A percentile compares a stretch with the other conserved stretches of the same genome.
These are phyloP conservation scores for Sporothrix sp. DNA, from an alignment of 2,329 filamentous ascomycete genomes.

Conservation along the genomic window DNA sequence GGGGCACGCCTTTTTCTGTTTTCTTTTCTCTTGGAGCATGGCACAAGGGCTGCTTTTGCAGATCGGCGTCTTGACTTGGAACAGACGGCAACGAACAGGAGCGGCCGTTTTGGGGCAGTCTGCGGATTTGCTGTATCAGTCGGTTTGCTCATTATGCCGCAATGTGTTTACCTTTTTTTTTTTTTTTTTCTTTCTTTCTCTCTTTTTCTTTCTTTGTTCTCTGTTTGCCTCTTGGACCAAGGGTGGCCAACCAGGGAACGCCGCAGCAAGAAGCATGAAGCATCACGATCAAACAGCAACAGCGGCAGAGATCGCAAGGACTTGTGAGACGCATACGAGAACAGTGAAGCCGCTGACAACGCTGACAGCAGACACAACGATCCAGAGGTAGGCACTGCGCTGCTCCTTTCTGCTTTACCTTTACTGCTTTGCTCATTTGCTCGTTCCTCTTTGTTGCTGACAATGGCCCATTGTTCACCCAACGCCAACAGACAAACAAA, in stretches of 20 bases:
- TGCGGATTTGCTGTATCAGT: neutral
- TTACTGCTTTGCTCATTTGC: neutral
- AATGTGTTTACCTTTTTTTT: neutral
- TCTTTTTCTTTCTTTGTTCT: neutral
- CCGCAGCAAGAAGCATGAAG: no score
- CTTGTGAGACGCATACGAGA: no score
- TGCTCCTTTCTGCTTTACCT: no score
- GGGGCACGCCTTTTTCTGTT: neutral
- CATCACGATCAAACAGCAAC: no score
- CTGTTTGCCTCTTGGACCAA: no score
- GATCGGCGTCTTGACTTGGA: neutral
- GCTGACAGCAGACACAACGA: no score
- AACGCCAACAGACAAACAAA: conserved; percentile 2
- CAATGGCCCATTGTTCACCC: neutral
- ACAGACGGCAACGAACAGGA: no score
- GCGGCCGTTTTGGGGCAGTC: neutral
- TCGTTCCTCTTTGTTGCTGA: neutral
- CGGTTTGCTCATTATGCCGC: no score
- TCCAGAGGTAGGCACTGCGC: no score
- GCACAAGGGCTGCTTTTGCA: conserved; percentile 3
- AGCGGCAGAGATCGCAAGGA: no score
- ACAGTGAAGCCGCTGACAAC: no score
- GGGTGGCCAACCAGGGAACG: no score
- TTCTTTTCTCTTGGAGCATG: conserved; percentile 1
- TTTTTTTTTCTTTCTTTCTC: neutral